Evolutionary conservation across 164 flowering plant genomes (phyloP), one percentile per base, ranked within the genome.

Genomic region (Euptelea pleiosperma): DNA sequence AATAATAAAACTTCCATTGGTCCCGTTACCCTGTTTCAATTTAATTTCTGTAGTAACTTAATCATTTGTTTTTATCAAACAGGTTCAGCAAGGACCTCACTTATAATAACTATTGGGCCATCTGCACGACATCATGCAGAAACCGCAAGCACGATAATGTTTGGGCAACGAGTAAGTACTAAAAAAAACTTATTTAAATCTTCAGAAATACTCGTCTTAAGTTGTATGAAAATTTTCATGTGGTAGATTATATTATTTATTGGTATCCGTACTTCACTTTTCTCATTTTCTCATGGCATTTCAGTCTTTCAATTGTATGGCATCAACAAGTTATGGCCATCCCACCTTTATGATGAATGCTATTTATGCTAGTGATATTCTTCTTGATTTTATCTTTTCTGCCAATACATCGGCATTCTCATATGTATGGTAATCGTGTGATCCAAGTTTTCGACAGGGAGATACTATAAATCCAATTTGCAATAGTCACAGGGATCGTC

Each of bases 71-170:
- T 29, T 72, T 45, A 2, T 37, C 10, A n/a, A 65, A 65, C 72
- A 91, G 98, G 98, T 61, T 82, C 92, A 48, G 94, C 98, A 21
- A 79, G 94, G 79, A 91, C 98, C 21, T 91, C 98, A 8, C 85
- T 91, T 11, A 78, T 91, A 36, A 61, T 88, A 74, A 85, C 94
- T 59, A 73, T 91, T 71, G 94, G 94, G 34, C 94, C 96, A 61
- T 91, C 94, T 61, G 77, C 82, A 64, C 70, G 86, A 36, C 76
- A 85, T 71, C 77, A 73, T 72, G 80, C 82, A 51, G 98, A 91
- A 77, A 86, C 98, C 45, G 60, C 90, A 43, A 91, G 96, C 80
- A 88, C 98, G 29, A 77, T 91, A 46, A 82, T 88, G 92, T 91
- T 91, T 77, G 98, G 94, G 34, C 98, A 91, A 63, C 73, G 98